Evolutionary conservation across 1,139 yeast species (phyloP).

Genomic region (Debaryomyces sp.): DNA sequence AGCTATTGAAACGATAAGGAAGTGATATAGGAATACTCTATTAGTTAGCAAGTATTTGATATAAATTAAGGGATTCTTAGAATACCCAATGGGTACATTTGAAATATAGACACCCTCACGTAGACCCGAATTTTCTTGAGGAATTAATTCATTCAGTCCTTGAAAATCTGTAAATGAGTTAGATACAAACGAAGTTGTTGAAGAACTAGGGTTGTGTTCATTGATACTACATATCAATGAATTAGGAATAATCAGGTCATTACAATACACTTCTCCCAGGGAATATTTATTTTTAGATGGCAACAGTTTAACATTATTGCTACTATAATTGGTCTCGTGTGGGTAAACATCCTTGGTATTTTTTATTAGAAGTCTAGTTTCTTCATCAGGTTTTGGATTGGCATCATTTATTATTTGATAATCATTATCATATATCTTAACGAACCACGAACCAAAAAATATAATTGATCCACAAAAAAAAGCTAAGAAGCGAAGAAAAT

Average conservation of each 20-base stretch:
- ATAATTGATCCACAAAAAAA: slow-evolving; percentile 39
- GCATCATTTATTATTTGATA: too few species aligned
- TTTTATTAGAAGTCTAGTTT: background rate
- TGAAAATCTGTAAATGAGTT: background rate
- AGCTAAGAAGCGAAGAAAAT: slow-evolving; percentile 38
- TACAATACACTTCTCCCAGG: background rate
- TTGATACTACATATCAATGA: background rate
- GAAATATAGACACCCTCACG: background rate
- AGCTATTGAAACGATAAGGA: slow-evolving; percentile 34
- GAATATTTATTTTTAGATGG: background rate
- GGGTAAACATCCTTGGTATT: background rate
- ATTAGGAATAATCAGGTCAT: background rate
- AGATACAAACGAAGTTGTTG: background rate
- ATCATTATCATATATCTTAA: slow-evolving; percentile 30
- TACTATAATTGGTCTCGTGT: background rate
- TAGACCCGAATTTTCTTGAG: background rate
- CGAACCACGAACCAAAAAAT: slow-evolving; percentile 41
- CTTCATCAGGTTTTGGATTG: background rate
- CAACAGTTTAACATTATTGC: background rate
- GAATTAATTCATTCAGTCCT: background rate
- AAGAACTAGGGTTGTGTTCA: background rate
- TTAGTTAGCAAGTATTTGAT: slow-evolving; percentile 27
- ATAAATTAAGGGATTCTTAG: slow-evolving; percentile 23
- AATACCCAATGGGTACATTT: background rate
- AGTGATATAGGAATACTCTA: slow-evolving; percentile 36